phyloP scores from a whole-genome alignment of 1,139 yeast species.

The Protomyces pachydermus region DNA sequence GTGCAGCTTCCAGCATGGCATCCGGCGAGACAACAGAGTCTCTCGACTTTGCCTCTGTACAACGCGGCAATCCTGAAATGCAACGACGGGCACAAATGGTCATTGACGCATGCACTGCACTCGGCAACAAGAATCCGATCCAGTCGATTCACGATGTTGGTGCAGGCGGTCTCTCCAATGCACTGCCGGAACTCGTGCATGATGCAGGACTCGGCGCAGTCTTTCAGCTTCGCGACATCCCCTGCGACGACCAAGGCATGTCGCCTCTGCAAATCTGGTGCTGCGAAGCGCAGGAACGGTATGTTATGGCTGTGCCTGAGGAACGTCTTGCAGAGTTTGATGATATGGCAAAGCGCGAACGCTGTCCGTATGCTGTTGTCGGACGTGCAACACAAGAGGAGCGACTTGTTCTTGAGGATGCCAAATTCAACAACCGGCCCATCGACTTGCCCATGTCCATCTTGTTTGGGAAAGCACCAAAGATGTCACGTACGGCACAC shows the following conservation, averaged over 20 bases:
- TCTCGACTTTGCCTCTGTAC: conserved; percentile 96
- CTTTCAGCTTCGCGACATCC: conserved; percentile 84
- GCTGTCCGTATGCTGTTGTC: conserved; percentile 93
- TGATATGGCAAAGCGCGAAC: conserved; percentile 84
- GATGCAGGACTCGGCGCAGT: conserved; percentile 93
- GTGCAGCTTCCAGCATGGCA: conserved; percentile 94
- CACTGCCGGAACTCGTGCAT: conserved; percentile 94
- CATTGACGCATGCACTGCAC: conserved; percentile 84
- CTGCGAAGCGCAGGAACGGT: conserved; percentile 98
- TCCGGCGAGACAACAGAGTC: conserved; percentile 89
- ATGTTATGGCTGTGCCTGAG: conserved; percentile 86
- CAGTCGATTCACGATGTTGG: conserved; percentile 98
- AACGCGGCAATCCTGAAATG: conserved; percentile 99
- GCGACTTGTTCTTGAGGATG: conserved; percentile 74
- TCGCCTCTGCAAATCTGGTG: conserved; percentile 99
- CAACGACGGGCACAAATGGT: conserved; percentile 99
- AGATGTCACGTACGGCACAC: conserved; percentile 74
- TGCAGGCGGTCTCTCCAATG: conserved; percentile 98
- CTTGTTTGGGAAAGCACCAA: conserved; percentile 96
- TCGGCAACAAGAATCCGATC: conserved; percentile 71
- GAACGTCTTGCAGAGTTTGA: conserved; percentile 68
- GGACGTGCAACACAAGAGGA: conserved; percentile 90
- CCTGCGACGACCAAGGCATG: conserved; percentile 95
- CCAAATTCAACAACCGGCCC: conserved; percentile 69
- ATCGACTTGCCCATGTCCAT: conserved; percentile 95